Base-by-base conservation (phyloP, 2,329 filamentous ascomycete genomes). In the Magnaporthiopsis incrustans region DNA sequence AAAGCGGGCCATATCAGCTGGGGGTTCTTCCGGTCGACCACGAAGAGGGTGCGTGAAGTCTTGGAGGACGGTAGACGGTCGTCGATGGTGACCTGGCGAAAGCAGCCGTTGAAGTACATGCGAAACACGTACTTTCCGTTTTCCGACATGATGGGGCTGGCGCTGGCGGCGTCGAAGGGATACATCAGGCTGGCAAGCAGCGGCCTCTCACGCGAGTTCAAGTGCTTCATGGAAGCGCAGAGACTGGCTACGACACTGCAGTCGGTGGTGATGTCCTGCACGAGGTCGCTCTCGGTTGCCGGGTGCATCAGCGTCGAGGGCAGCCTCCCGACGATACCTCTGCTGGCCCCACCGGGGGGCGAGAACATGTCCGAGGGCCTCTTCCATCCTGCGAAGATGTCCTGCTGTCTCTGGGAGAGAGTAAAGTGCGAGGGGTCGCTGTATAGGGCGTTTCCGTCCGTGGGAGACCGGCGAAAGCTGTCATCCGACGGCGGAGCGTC, bases 181-280 rank as follows among this genome's bases (percentile, higher is more conserved):
- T 59, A 90, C 66, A 97, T 82, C 35, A 91, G 83, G 5, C 86
- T 85, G 1, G 86, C 81, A 26, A 96, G 82, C 44, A 94, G 82
- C 74, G 88, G 87, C 53, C 83, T 81, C 74, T 89, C 83, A 2
- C 89, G 89, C 25, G 87, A 87, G 66, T 88, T 83, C 11, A 88
- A 82, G 67, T 91, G 84, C 57, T 88, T 87, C 66, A 89, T 87
- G 30, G 86, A 88, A 32, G 93, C 92, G 73, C 93, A 97, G 7
- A 99, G 82, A 73, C 95, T 97, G 22, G 95, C 95, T 33, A 99
- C 94, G 4, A 99, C 94, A 1, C 95, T 98, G 73, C 95, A 99
- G 74, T 99, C 95, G 0, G 94, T 96, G 6, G 94, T 93, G 65
- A 96, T 87, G 75, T 99, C 95, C 75, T 99, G 95, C 3, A 97